phyloP scores from a whole-genome alignment of 1,284 basidiomycete species.

The Bjerkandera adusta region DNA sequence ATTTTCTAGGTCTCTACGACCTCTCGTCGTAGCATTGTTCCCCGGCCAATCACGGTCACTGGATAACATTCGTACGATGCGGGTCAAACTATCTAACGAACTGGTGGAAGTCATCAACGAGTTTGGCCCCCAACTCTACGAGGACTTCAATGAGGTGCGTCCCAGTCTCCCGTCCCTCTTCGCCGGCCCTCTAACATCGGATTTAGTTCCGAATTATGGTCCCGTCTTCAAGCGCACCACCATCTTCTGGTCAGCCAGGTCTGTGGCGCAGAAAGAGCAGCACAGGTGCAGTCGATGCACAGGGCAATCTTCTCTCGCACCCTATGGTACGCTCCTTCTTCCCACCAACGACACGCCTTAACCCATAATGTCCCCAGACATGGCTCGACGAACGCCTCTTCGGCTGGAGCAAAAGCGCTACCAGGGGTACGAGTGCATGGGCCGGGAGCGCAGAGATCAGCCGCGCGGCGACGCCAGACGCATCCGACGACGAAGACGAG shows the following conservation, averaged over 20 bases:
- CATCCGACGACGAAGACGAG: conserved; percentile 73
- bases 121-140: conserved; percentile 85
- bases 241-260: conserved; percentile 65
- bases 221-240: conserved; percentile 80
- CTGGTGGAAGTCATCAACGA: conserved; percentile 89
- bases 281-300: conserved; percentile 74
- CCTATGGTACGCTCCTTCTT: conserved; percentile 56
- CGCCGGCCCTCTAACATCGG: conserved; percentile 6
- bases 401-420: conserved; percentile 82
- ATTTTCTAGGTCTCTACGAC: conserved; percentile 77
- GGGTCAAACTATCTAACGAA: conserved; percentile 82
- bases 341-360: not conserved
- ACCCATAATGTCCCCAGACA: conserved; percentile 41
- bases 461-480: conserved; percentile 53
- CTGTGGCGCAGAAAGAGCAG: conserved; percentile 75
- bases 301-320: conserved; percentile 76
- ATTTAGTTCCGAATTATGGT: conserved; percentile 77
- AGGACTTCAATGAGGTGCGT: conserved; percentile 82
- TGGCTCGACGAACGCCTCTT: conserved; percentile 94
- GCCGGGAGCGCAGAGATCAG: conserved; percentile 63
- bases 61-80: conserved; percentile 76
- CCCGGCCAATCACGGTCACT: conserved; percentile 91
- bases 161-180: no score
- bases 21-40: conserved; percentile 86
- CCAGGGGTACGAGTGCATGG: conserved; percentile 77